Evolutionary conservation across 148 eudicot species (phyloP), one percentile per base, ranked within the genome.

Genomic region (Cornus controversa): DNA sequence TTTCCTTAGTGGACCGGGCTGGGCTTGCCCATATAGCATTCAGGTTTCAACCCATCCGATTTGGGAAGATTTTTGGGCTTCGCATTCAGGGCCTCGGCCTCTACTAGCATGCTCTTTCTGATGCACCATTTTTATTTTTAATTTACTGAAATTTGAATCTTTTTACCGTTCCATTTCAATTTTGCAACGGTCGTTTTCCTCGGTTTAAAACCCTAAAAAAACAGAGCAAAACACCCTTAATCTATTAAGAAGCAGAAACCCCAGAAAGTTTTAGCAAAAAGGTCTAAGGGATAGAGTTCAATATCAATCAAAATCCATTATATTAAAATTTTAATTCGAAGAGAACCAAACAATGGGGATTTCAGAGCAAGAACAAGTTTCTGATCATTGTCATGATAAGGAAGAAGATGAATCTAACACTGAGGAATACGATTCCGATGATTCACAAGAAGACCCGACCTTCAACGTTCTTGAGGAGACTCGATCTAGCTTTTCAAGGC

Each of bases 361-460:
- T 73, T 36, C 24, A 8, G 45, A 36, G 47, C 31, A 68, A 37
- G 65, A 40, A 8, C 67, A 18, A 73, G 24, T 16, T 13, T 31
- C 6, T n/a, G 68, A 66, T 23, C 24, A 66, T 31, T 53, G 57
- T 20, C 42, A 57, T 6, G 54, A 66, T 47, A 16, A 18, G 14
- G 84, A 78, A 68, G 58, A 69, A 34, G 75, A 74, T 16, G 87
- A 85, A 57, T 84, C 81, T 1, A 79, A 75, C 24, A 26, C 37
- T 24, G 85, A 85, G 22, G 76, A 76, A 2, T 72, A 36, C 22
- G 81, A 81, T 78, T 88, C 89, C 1, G 91, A 89, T 77, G 91
- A 88, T 80, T 89, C 92, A 0, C 83, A 82, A 23, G 84, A 88
- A 11, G 93, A 87, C 28, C 91, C 97, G n/a, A 75, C 74, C 8